phyloP scores from a whole-genome alignment of 345 rosid genomes.

The Limnanthes douglasii region DNA sequence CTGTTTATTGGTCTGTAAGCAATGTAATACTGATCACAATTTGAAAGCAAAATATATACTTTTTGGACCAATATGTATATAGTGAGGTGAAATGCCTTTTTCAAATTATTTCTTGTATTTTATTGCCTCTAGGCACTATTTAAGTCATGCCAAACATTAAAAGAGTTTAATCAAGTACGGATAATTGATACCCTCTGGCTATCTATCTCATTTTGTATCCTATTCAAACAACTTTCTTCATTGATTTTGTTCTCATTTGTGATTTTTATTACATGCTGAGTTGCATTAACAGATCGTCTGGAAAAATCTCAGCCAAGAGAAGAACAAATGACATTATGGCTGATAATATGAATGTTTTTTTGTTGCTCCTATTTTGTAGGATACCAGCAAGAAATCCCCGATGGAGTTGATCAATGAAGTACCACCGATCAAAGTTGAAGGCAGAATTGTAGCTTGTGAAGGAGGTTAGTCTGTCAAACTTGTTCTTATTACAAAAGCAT shows the following conservation, averaged over 20 bases:
- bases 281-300: not conserved
- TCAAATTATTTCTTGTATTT: no score
- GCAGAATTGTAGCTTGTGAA: slow-evolving; percentile 93
- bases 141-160: no score
- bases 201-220: not conserved
- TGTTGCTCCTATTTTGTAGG: slow-evolving; percentile 21
- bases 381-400: slow-evolving; percentile 82
- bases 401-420: slow-evolving; percentile 97
- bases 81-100: no score
- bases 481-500: no score
- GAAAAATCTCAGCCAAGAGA: not conserved
- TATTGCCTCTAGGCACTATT: no score
- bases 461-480: slow-evolving; percentile 48
- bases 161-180: no score
- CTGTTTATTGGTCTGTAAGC: no score
- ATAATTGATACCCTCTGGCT: not conserved
- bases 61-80: no score
- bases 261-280: not conserved
- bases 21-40: no score
- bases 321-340: not conserved
- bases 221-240: not conserved
- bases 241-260: not conserved
- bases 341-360: not conserved
- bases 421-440: slow-evolving; percentile 91
- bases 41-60: no score